Percentiles rank a stretch among this genome's conserved stretches.
Evolutionary conservation across 1,284 basidiomycete genomes (phyloP).

Genomic region (Paramarasmius palmivorus): DNA sequence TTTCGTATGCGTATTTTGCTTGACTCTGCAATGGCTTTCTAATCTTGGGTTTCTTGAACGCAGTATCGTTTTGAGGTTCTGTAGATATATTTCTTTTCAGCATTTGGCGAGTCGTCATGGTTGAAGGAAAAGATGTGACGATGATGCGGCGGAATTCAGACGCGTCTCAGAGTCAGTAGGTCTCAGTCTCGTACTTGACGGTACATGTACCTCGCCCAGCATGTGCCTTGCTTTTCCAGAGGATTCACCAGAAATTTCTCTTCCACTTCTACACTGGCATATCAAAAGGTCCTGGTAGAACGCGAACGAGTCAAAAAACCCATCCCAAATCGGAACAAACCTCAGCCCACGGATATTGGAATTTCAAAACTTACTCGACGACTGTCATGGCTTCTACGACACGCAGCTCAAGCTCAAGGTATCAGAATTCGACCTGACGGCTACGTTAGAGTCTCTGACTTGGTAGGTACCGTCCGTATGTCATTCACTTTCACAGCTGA

Average conservation of each 20-base stretch:
- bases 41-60: slow-evolving; percentile 14
- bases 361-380: neutral
- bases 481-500: neutral
- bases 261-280: no score
- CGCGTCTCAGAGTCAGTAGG: no score
- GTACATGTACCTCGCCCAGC: no score
- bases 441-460: slow-evolving; percentile 8
- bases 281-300: no score
- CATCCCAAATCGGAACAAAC: neutral
- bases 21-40: slow-evolving; percentile 8
- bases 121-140: slow-evolving; percentile 35
- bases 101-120: slow-evolving; percentile 7
- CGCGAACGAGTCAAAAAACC: neutral
- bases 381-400: slow-evolving; percentile 12
- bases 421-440: slow-evolving; percentile 14
- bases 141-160: no score
- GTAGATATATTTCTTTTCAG: slow-evolving; percentile 16
- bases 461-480: slow-evolving; percentile 6
- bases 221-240: no score
- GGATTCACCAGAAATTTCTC: no score
- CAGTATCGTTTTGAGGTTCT: slow-evolving; percentile 6
- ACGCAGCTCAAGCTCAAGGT: slow-evolving; percentile 4
- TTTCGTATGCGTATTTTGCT: slow-evolving; percentile 10
- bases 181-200: no score
- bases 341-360: neutral